Conservation (phyloP, 2,329 filamentous ascomycete species). For the Rhynchosporium secalis region DNA sequence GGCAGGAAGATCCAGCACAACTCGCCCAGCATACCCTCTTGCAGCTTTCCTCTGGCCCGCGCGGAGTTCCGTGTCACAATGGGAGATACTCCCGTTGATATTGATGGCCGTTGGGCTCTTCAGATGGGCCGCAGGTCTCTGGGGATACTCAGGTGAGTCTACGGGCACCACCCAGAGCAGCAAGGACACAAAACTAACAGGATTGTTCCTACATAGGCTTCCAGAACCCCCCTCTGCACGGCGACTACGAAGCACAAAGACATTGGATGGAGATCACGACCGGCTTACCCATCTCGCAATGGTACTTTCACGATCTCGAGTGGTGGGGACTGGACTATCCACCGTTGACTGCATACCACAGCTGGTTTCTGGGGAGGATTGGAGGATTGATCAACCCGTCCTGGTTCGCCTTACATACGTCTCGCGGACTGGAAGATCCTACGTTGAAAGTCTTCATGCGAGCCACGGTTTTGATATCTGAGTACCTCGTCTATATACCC, state of each 20-base stretch:
- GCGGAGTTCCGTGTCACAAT: slow-evolving; percentile 80
- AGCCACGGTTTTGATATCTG: slow-evolving; percentile 84
- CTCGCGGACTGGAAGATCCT: slow-evolving; percentile 77
- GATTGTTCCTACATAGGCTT: slow-evolving; percentile 55
- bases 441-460: slow-evolving; percentile 94
- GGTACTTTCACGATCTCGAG: slow-evolving; percentile 95
- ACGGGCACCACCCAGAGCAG: too few species aligned
- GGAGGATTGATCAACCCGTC: slow-evolving; percentile 74
- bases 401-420: slow-evolving; percentile 86
- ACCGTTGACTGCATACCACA: slow-evolving; percentile 96
- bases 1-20: slow-evolving; percentile 21
- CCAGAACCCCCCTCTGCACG: slow-evolving; percentile 82
- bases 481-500: slow-evolving; percentile 87
- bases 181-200: too few species aligned
- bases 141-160: slow-evolving; percentile 79
- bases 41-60: slow-evolving; percentile 95
- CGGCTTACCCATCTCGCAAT: slow-evolving; percentile 84
- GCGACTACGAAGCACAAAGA: slow-evolving; percentile 95
- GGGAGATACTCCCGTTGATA: slow-evolving; percentile 84
- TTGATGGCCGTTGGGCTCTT: slow-evolving; percentile 91
- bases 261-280: slow-evolving; percentile 99
- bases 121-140: slow-evolving; percentile 87
- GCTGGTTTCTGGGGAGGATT: slow-evolving; percentile 89
- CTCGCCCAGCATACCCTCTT: slow-evolving; percentile 78
- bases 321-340: slow-evolving; percentile 99